These are phyloP conservation scores for Cenchrus fungigraminus DNA, from an alignment of 176 grass and related monocot genomes.

Conservation along the genomic window DNA sequence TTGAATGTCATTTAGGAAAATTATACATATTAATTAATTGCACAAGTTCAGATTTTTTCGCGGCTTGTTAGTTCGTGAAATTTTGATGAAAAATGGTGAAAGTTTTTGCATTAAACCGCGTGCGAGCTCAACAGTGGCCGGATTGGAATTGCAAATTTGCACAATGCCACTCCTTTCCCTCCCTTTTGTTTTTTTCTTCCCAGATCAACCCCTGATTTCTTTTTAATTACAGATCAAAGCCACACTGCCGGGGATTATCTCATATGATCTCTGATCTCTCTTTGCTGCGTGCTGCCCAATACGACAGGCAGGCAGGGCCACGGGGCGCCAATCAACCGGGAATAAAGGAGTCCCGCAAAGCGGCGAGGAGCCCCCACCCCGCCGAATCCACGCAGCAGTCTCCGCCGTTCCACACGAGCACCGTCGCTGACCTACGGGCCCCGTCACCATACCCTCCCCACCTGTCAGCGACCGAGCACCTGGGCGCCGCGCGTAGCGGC, in stretches of 20 bases:
- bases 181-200: too few species aligned
- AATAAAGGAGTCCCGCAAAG: neutral
- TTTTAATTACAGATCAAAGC: neutral
- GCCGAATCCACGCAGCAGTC: neutral
- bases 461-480: rapidly evolving
- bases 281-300: neutral
- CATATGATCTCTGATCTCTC: too few species aligned
- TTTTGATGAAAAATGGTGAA: too few species aligned
- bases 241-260: neutral
- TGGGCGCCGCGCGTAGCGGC: neutral
- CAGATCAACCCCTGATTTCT: neutral
- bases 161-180: too few species aligned
- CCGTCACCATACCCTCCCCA: rapidly evolving
- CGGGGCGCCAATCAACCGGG: neutral
- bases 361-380: neutral
- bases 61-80: too few species aligned
- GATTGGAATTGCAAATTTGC: too few species aligned
- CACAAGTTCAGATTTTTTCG: too few species aligned
- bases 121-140: too few species aligned
- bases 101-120: too few species aligned
- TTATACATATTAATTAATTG: too few species aligned
- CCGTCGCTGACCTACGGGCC: neutral
- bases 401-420: neutral
- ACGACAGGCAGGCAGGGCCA: neutral
- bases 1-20: too few species aligned